phyloP scores from a whole-genome alignment of 2,329 filamentous ascomycete genomes.

The Xylaria sp. region DNA sequence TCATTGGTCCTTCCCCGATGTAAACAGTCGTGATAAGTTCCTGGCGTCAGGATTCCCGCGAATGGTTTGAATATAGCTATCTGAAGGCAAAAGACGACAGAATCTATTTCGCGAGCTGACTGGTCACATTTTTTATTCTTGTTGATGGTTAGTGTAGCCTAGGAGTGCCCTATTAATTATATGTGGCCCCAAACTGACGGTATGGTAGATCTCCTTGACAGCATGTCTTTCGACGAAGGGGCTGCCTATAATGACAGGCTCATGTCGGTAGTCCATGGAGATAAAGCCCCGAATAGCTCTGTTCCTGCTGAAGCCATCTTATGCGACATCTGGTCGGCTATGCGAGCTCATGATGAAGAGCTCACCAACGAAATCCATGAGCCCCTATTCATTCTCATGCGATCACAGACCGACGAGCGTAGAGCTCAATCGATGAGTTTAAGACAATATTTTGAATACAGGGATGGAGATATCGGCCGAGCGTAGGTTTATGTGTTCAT shows the following conservation, averaged over 20 bases:
- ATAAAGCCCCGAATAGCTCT: background rate
- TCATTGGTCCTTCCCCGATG: conserved; percentile 17
- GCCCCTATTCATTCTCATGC: conserved; percentile 22
- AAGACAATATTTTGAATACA: conserved; percentile 15
- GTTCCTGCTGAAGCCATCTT: background rate
- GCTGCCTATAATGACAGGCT: conserved; percentile 22
- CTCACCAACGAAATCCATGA: conserved; percentile 7
- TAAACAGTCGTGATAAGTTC: background rate
- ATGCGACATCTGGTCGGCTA: conserved; percentile 14
- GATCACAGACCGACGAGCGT: conserved; percentile 14
- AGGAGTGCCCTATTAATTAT: background rate
- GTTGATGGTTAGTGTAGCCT: conserved; percentile 15
- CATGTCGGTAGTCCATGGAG: conserved; percentile 6
- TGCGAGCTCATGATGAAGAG: conserved; percentile 9
- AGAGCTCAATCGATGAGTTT: conserved; percentile 16
- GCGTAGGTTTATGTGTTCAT: conserved; percentile 11
- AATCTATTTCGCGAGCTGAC: conserved; percentile 19
- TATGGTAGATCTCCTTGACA: conserved; percentile 8
- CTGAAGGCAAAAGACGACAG: conserved; percentile 13
- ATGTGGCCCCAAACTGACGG: background rate
- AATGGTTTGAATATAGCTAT: conserved; percentile 20
- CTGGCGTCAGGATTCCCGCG: background rate
- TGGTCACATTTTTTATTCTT: conserved; percentile 20
- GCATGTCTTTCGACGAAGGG: conserved; percentile 26
- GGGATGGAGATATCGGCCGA: conserved; percentile 21